These are phyloP conservation scores for Asterella californica DNA, from an alignment of 225 moss, liverwort and hornwort genomes.

Conservation along the genomic window DNA sequence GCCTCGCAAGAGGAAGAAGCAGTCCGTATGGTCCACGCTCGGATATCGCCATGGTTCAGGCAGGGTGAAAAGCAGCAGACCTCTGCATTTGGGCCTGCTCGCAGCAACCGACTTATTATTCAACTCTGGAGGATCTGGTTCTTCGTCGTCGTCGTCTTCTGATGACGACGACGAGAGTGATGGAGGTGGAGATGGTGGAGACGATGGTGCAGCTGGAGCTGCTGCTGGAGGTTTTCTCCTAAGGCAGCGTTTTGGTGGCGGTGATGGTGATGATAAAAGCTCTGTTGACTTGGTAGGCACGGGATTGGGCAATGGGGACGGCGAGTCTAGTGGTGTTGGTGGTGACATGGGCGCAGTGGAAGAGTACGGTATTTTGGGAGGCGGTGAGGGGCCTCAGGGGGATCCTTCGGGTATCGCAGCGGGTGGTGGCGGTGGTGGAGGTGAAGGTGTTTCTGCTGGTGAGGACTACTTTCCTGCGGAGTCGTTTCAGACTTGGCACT, in stretches of 20 bases:
- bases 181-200: background rate
- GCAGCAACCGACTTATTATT: background rate
- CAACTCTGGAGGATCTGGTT: background rate
- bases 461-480: constrained; percentile 13
- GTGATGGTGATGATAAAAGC: background rate
- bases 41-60: constrained; percentile 30
- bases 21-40: constrained; percentile 37
- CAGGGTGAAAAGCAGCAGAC: background rate
- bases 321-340: background rate
- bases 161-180: constrained; percentile 13
- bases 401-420: background rate
- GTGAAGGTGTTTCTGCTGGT: constrained; percentile 13
- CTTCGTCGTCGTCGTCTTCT: constrained; percentile 21
- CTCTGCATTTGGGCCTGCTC: constrained; percentile 11
- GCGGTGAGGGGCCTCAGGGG: background rate
- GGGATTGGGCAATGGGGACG: background rate
- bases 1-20: constrained; percentile 20
- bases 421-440: constrained; percentile 19
- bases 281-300: background rate
- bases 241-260: background rate
- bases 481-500: constrained; percentile 17
- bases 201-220: constrained; percentile 1
- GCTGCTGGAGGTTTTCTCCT: background rate
- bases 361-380: constrained; percentile 17
- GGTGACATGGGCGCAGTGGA: constrained; percentile 6